A percentile compares a stretch with the other conserved stretches of the same genome.
These are phyloP conservation scores for Mycosphaerella sp. DNA, from an alignment of 2,329 filamentous ascomycete genomes.

Conservation along the genomic window DNA sequence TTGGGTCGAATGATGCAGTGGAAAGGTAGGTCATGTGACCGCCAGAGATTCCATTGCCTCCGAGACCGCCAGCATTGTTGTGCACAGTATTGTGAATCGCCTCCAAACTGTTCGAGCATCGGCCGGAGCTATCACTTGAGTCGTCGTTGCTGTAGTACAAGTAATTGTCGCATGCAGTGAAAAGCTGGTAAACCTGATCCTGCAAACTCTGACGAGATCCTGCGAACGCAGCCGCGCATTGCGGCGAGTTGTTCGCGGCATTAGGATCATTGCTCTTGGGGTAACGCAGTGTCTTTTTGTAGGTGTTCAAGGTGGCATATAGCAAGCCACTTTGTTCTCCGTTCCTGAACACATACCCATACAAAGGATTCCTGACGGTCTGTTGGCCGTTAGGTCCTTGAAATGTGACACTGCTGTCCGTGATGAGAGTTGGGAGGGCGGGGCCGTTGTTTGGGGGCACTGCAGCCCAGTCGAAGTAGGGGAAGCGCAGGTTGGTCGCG, in stretches of 20 bases:
- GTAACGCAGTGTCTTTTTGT: slow-evolving; percentile 23
- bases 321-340: slow-evolving; percentile 13
- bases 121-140: slow-evolving; percentile 15
- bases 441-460: slow-evolving; percentile 12
- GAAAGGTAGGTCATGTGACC: slow-evolving; percentile 33
- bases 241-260: slow-evolving; percentile 16
- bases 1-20: slow-evolving; percentile 29
- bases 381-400: slow-evolving; percentile 19
- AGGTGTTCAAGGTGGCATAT: slow-evolving; percentile 23
- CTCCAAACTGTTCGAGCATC: slow-evolving; percentile 25
- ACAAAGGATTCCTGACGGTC: slow-evolving; percentile 27
- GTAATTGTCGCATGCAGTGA: slow-evolving; percentile 24
- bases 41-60: slow-evolving; percentile 13
- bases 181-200: slow-evolving; percentile 26
- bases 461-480: slow-evolving; percentile 30
- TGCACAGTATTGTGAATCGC: slow-evolving; percentile 28
- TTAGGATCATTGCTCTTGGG: slow-evolving; percentile 21
- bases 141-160: slow-evolving; percentile 25
- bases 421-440: slow-evolving; percentile 21
- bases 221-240: slow-evolving; percentile 14
- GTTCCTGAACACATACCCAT: slow-evolving; percentile 24
- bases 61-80: slow-evolving; percentile 22
- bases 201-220: slow-evolving; percentile 20
- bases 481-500: slow-evolving; percentile 23
- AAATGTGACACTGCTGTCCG: slow-evolving; percentile 21